Evolutionary conservation across 495 filamentous ascomycete genomes (phyloP), one percentile per base, ranked within the genome.

Genomic region (Cercophora sp.): DNA sequence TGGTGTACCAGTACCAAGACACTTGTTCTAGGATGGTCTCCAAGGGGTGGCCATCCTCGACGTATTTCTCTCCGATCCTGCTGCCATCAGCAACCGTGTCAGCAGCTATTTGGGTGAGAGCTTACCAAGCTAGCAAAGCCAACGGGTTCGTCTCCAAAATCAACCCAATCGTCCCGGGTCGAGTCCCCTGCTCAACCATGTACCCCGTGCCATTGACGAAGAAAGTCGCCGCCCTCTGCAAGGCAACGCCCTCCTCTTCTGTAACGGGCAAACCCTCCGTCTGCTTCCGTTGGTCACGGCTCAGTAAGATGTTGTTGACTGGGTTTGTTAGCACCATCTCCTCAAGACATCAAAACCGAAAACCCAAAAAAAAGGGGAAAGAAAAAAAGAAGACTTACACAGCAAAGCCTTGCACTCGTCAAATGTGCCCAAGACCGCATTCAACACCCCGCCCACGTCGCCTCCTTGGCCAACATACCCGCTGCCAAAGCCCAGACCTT

Each of bases 1-100:
- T 70, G 0, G 82, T 86, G 24, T 86, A 73, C 85, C 85, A 88
- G 64, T 84, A 89, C 18, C 86, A 61, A 3, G 86, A 70, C 24
- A 89, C 84, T 4, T 65, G 72, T 15, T 85, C 69, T 2, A 78
- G 47, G 5, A 71, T 54, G 51, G 86, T 83, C 4, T 79, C 75
- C 15, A 85, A 53, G 57, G 81, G 80, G 57, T 89, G 85, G 18
- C 81, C 84, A 43, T 85, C 67, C 81, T 79, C 82, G 29, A 10
- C 26, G 25, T 15, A 24, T 4, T 3, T 13, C 8, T 32, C 25
- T 31, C 5, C 26, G 23, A 27, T 4, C 23, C 8, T 13, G n/a
- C 5, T 26, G 13, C 29, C 8, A 39, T 9, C 5, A 18, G 35
- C 35, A 8, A 5, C 35, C 8, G 18, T 60, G n/a, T n/a, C n/a